Percentiles rank a stretch among this genome's conserved stretches.
These are phyloP conservation scores for Pythium coloratum DNA, from an alignment of 352 stramenopile genomes.

Conservation along the genomic window DNA sequence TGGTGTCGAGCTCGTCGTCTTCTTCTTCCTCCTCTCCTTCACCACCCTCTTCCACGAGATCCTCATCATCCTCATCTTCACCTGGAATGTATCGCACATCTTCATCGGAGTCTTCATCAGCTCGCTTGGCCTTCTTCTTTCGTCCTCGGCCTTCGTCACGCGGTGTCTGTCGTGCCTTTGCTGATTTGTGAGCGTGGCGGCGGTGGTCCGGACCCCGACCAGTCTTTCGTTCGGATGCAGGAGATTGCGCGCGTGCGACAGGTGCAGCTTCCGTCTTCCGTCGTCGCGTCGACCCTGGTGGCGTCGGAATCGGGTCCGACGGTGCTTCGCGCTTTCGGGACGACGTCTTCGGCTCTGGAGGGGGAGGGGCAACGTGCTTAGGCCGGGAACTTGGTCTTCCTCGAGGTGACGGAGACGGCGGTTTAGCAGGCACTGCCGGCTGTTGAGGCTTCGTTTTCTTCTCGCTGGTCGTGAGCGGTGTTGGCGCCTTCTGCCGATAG, in stretches of 20 bases:
- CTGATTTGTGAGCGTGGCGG: constrained; percentile 4
- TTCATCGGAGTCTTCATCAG: constrained; percentile 7
- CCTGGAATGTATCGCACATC: constrained; percentile 11
- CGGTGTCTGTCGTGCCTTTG: not conserved
- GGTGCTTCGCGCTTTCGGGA: constrained; percentile 14
- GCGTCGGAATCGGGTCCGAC: not conserved
- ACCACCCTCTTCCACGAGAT: constrained; percentile 11
- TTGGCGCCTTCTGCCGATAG: constrained; percentile 25
- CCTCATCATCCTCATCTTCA: constrained; percentile 19
- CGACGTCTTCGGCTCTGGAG: constrained; percentile 12
- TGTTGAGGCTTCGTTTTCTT: constrained; percentile 9
- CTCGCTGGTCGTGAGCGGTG: constrained; percentile 6
- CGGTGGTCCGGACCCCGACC: constrained; percentile 8
- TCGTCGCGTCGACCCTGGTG: not conserved
- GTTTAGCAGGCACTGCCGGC: not conserved
- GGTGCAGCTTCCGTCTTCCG: constrained; percentile 20
- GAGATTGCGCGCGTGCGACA: not conserved
- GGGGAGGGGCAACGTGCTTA: not conserved
- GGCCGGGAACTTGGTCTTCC: constrained; percentile 9
- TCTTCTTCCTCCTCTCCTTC: constrained; percentile 31
- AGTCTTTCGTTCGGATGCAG: constrained; percentile 6
- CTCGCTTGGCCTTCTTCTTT: constrained; percentile 7
- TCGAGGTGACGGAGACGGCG: constrained; percentile 20
- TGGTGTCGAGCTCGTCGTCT: constrained; percentile 71
- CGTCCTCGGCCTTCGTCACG: not conserved